phyloP scores from a whole-genome alignment of 305 asterid genomes.

The Plantago rigida region DNA sequence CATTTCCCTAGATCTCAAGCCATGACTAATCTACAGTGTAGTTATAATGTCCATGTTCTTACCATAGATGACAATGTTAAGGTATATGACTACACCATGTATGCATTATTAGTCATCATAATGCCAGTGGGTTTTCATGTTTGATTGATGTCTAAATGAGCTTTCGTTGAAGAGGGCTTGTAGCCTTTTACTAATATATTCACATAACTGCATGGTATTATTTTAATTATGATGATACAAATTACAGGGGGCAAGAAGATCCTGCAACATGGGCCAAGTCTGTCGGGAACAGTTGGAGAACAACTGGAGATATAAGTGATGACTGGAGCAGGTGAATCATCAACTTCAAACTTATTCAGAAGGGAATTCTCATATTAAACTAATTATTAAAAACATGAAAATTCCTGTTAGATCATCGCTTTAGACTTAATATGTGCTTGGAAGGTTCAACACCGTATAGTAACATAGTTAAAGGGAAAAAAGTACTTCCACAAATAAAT shows the following conservation, averaged over 20 bases:
- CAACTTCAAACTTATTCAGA: not conserved
- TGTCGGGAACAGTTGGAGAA: conserved; percentile 89
- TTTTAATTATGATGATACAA: not conserved
- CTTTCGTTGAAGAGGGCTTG: not conserved
- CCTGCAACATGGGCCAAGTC: conserved; percentile 94
- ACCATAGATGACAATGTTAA: not conserved
- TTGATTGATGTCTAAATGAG: not conserved
- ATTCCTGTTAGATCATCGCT: not conserved
- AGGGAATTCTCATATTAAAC: too few species aligned
- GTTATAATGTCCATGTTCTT: not conserved
- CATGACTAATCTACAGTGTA: not conserved
- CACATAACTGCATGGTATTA: not conserved
- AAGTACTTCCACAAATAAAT: too few species aligned
- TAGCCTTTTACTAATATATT: not conserved
- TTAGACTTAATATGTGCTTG: not conserved
- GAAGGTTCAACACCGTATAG: too few species aligned
- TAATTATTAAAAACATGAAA: too few species aligned
- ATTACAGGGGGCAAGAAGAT: conserved; percentile 71
- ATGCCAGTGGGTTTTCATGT: not conserved
- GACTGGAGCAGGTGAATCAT: conserved; percentile 61
- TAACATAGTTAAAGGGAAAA: too few species aligned
- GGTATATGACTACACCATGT: not conserved
- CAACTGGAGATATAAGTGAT: conserved; percentile 79
- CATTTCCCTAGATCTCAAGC: not conserved
- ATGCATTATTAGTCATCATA: too few species aligned